These are phyloP conservation scores for Mycosarcoma mackinlayi DNA, from an alignment of 1,284 basidiomycete genomes.

Conservation along the genomic window DNA sequence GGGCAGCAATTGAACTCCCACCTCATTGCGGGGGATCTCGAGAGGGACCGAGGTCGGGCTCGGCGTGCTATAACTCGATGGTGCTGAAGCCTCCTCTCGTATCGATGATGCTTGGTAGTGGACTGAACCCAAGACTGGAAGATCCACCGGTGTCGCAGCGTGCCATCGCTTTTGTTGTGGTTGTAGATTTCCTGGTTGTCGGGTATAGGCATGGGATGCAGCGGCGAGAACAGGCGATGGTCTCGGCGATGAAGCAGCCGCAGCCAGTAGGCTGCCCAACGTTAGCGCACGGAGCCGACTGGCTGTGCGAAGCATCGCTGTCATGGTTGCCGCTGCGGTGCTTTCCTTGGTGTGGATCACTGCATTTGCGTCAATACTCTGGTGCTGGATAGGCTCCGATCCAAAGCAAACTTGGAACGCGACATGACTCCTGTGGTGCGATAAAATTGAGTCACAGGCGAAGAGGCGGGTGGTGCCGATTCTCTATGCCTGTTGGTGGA, in stretches of 20 bases:
- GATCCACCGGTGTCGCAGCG: conserved; percentile 29
- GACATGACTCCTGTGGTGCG: background rate
- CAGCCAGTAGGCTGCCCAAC: background rate
- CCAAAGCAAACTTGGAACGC: background rate
- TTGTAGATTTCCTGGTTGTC: background rate
- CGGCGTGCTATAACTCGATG: background rate
- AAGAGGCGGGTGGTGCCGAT: too few species aligned
- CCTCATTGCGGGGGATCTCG: conserved; percentile 75
- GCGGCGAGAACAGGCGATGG: background rate
- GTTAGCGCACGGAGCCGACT: background rate
- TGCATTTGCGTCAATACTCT: background rate
- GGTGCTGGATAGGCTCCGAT: background rate
- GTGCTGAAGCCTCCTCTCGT: background rate
- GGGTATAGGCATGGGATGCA: background rate
- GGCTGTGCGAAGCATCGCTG: background rate
- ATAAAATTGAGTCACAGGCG: background rate
- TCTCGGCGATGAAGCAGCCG: background rate
- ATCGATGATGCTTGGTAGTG: conserved; percentile 14
- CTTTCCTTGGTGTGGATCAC: background rate
- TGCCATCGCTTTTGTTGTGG: conserved; percentile 33
- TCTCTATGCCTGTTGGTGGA: background rate
- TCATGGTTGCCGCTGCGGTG: background rate
- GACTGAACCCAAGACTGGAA: conserved; percentile 7
- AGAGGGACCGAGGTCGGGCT: background rate
- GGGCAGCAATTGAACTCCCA: conserved; percentile 92